Evolutionary conservation across 2,329 filamentous ascomycete species (phyloP), one percentile per base, ranked within the genome.

Genomic region (Bertia moriformis): DNA sequence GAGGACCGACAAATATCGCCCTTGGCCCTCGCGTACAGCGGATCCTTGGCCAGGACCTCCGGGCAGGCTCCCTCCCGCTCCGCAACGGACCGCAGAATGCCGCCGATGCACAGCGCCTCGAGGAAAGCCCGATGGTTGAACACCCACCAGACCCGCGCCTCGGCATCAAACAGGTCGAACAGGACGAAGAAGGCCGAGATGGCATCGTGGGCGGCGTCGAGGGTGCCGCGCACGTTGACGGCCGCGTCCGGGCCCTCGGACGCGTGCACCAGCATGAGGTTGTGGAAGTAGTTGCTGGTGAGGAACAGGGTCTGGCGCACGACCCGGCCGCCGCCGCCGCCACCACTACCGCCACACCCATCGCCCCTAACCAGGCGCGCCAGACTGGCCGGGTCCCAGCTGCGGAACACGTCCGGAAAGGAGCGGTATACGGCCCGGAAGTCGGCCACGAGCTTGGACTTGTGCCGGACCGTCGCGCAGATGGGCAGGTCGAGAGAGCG

Each of bases 111-210:
- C 51, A 78, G 54, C 20, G 79, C 79, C 61, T 88, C 83, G 39
- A 88, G 66, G 51, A 88, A 88, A 0, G 83, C 83, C 1, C 83
- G 65, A 52, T 88, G 83, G 53, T 86, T 83, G 47, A 87, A 85
- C 1, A 85, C 81, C 83, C 83, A 89, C 83, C 83, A 88, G 1
- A 87, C 82, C 13, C 77, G 69, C 1, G 81, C 80, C 59, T 89
- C 83, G 14, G 65, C 63, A 46, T 79, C 73, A 44, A 87, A 76
- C 12, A 84, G 59, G 27, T 62, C 64, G 57, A 78, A 83, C 4
- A 87, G 66, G 41, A 86, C 66, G 54, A 88, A 87, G 52, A 87
- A 89, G 1, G 80, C 66, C 35, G 67, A 70, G 37, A 89, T 73
- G 3, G 83, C 83, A 51, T 83, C 79, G 48, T 85, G 77, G 0